phyloP scores from a whole-genome alignment of 1,284 basidiomycete genomes.

The Ustilago curta region DNA sequence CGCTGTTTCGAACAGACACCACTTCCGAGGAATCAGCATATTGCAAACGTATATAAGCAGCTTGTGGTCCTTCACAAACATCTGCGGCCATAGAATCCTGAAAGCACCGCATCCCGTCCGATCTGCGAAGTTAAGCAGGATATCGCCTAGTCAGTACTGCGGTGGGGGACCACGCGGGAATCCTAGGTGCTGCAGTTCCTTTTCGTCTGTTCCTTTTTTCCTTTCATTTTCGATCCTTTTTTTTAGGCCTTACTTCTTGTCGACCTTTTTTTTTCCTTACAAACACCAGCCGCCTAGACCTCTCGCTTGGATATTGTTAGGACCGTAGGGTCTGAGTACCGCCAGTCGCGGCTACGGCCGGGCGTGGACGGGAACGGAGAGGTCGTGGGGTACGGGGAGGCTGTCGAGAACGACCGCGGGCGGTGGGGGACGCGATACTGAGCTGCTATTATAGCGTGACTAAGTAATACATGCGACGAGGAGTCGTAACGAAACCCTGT shows the following conservation, averaged over 20 bases:
- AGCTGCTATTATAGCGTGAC: too few relatives aligned
- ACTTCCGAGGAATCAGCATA: too few relatives aligned
- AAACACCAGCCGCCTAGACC: background rate
- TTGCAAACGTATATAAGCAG: too few relatives aligned
- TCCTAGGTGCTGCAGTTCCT: constrained; percentile 82
- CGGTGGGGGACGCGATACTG: too few relatives aligned
- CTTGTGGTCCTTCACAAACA: too few relatives aligned
- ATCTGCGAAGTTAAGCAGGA: constrained; percentile 83
- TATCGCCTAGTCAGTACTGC: constrained; percentile 84
- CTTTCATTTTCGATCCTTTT: background rate
- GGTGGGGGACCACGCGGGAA: constrained; percentile 85
- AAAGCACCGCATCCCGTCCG: constrained; percentile 84
- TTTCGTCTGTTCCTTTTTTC: constrained; percentile 8
- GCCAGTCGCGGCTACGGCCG: too few relatives aligned
- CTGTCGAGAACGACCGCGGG: too few relatives aligned
- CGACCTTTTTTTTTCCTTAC: background rate
- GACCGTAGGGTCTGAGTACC: too few relatives aligned
- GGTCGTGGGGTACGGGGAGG: too few relatives aligned
- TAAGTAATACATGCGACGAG: too few relatives aligned
- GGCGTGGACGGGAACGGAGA: too few relatives aligned
- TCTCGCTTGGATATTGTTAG: constrained; percentile 1
- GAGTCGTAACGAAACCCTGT: too few relatives aligned
- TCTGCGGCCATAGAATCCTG: constrained; percentile 82
- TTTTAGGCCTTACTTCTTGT: background rate
- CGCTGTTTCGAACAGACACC: background rate